Conservation (phyloP, 2,329 filamentous ascomycete species). For the Cucurbitaria berberidis region DNA sequence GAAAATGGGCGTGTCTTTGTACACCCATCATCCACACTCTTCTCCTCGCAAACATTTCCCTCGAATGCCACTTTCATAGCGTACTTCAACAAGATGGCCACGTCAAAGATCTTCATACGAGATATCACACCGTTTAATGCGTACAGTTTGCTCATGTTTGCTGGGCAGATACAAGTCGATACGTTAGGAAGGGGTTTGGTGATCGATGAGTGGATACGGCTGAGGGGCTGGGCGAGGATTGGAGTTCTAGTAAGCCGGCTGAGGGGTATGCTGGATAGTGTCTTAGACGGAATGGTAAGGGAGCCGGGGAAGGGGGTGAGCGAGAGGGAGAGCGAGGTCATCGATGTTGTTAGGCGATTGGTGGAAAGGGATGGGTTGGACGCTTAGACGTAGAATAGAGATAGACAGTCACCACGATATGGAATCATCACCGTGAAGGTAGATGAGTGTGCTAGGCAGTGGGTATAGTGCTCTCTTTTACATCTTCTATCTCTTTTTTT, state of each 20-base stretch:
- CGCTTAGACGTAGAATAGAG: constrained; percentile 30
- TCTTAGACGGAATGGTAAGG: constrained; percentile 81
- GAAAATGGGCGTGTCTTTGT: constrained; percentile 76
- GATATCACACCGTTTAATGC: constrained; percentile 93
- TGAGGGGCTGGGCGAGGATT: constrained; percentile 93
- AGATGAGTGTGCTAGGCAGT: neutral
- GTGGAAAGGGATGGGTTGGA: constrained; percentile 91
- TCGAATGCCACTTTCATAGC: constrained; percentile 78
- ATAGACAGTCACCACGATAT: neutral
- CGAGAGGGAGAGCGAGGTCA: constrained; percentile 63
- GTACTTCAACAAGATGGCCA: constrained; percentile 92
- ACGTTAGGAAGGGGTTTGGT: constrained; percentile 84
- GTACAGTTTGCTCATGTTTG: constrained; percentile 87
- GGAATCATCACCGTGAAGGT: neutral
- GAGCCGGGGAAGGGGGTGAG: constrained; percentile 67
- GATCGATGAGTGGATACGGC: constrained; percentile 86
- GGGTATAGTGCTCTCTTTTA: neutral
- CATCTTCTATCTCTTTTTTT: neutral
- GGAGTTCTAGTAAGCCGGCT: constrained; percentile 86
- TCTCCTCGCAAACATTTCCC: constrained; percentile 79
- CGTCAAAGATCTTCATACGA: constrained; percentile 87
- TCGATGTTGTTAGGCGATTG: constrained; percentile 77
- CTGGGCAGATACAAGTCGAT: constrained; percentile 82
- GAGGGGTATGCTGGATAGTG: constrained; percentile 82
- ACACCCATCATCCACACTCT: constrained; percentile 86